A percentile compares a stretch with the other conserved stretches of the same genome.
phyloP scores from a whole-genome alignment of 441 rosid genomes.

The Cnidoscolus chayamansa region DNA sequence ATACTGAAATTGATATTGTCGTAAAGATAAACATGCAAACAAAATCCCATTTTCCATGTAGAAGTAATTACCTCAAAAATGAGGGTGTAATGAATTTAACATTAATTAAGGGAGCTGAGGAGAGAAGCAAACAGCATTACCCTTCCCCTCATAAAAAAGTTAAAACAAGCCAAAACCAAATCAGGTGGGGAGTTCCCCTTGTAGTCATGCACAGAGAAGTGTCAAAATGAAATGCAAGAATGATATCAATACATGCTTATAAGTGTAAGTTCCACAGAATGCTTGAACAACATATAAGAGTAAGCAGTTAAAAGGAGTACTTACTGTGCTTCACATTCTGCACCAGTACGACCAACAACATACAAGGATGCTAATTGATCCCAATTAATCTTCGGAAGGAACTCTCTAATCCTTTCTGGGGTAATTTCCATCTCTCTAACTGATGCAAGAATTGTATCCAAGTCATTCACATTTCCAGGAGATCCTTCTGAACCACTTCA shows the following conservation, averaged over 20 bases:
- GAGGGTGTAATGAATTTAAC: too few species aligned
- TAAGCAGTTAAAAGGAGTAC: slow-evolving; percentile 18
- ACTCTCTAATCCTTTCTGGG: slow-evolving; percentile 62
- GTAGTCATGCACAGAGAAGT: neutral
- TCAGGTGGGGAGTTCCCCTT: neutral
- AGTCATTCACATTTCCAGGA: slow-evolving; percentile 33
- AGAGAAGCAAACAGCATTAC: too few species aligned
- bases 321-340: slow-evolving; percentile 92
- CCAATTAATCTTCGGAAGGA: slow-evolving; percentile 87
- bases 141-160: too few species aligned
- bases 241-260: neutral
- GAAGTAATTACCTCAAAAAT: too few species aligned
- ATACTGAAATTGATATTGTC: too few species aligned
- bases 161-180: too few species aligned
- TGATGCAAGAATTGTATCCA: slow-evolving; percentile 48
- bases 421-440: slow-evolving; percentile 74
- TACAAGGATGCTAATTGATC: slow-evolving; percentile 64
- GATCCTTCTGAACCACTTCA: slow-evolving; percentile 54
- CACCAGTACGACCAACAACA: slow-evolving; percentile 57
- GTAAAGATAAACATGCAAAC: too few species aligned
- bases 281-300: neutral
- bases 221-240: neutral
- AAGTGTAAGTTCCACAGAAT: neutral
- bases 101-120: too few species aligned
- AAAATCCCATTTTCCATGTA: too few species aligned